phyloP scores from a whole-genome alignment of 169 alveolate genomes.

The Babesia ovis region DNA sequence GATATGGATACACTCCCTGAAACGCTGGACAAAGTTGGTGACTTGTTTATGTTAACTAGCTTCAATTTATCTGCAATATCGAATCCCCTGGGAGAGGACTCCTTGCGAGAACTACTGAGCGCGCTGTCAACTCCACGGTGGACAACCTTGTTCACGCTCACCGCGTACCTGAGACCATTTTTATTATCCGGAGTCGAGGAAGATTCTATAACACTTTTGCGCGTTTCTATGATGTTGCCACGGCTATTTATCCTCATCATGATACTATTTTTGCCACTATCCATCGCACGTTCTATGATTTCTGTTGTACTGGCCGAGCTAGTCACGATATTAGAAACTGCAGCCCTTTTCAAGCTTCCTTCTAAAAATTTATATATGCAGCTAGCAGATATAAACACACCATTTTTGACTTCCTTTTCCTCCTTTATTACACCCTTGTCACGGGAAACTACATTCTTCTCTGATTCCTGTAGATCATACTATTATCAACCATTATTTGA shows the following conservation, averaged over 20 bases:
- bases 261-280: background rate
- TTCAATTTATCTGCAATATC: constrained; percentile 15
- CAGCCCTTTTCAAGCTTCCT: background rate
- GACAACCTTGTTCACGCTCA: constrained; percentile 5
- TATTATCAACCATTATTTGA: background rate
- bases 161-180: background rate
- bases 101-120: background rate
- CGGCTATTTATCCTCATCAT: background rate
- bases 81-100: background rate
- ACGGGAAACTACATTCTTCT: background rate
- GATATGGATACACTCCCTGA: constrained; percentile 14
- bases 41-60: background rate
- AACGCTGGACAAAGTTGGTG: constrained; percentile 9
- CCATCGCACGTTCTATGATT: constrained; percentile 3
- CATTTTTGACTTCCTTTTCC: background rate
- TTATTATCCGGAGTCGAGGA: background rate
- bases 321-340: background rate
- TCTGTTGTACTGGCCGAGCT: background rate
- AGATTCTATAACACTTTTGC: background rate
- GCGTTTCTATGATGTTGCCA: background rate
- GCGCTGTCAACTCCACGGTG: background rate
- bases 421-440: background rate
- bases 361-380: background rate
- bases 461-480: background rate
- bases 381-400: background rate